Evolutionary conservation across 805 yeast genomes (phyloP).

Genomic region (Hanseniaspora taiwanica): DNA sequence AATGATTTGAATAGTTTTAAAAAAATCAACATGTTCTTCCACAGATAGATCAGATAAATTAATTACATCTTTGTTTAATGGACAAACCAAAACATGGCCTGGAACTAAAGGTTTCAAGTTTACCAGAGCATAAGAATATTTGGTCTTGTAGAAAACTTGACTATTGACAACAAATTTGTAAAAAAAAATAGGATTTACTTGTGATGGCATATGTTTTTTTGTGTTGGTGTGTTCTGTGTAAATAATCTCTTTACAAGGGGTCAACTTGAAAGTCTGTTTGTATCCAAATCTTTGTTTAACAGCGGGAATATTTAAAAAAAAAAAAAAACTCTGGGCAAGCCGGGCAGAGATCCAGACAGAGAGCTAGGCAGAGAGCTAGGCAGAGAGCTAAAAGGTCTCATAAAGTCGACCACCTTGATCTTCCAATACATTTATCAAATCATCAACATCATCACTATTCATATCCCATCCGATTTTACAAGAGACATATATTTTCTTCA

Average conservation of each 20-base stretch:
- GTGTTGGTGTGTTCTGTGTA: neutral
- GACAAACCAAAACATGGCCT: slow-evolving; percentile 87
- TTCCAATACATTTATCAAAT: slow-evolving; percentile 55
- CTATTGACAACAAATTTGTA: slow-evolving; percentile 23
- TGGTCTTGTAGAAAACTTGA: slow-evolving; percentile 32
- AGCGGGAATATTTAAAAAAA: too few species aligned
- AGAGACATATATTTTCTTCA: slow-evolving; percentile 53
- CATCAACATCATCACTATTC: slow-evolving; percentile 43
- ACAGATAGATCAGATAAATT: slow-evolving; percentile 55
- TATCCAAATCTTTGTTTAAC: too few species aligned
- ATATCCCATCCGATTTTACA: slow-evolving; percentile 81
- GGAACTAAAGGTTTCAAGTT: slow-evolving; percentile 86
- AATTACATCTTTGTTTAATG: slow-evolving; percentile 47
- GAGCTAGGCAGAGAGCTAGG: neutral
- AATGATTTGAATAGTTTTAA: slow-evolving; percentile 58
- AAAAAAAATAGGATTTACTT: slow-evolving; percentile 19
- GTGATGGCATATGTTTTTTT: neutral
- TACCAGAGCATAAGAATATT: slow-evolving; percentile 70
- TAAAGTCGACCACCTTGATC: slow-evolving; percentile 70
- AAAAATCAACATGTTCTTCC: slow-evolving; percentile 69
- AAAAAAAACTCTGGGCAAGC: too few species aligned
- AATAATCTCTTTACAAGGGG: neutral
- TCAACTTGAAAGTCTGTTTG: too few species aligned
- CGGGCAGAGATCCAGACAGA: too few species aligned
- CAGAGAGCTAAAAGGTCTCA: slow-evolving; percentile 26